phyloP scores from a whole-genome alignment of 2,329 filamentous ascomycete species.

The Akanthomyces dipterigenus region DNA sequence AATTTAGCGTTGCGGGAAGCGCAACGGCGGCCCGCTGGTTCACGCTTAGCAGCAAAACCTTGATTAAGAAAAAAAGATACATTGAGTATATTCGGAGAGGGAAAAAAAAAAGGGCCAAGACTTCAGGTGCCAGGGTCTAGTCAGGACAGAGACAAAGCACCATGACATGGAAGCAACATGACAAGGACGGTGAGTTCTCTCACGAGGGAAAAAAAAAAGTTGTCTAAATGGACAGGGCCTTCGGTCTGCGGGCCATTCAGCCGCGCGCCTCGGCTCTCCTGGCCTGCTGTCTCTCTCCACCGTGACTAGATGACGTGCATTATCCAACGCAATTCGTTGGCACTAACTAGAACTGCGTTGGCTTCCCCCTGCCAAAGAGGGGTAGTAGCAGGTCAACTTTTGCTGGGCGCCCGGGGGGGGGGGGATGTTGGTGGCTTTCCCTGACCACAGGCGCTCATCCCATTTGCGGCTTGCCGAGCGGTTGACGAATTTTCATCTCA shows the following conservation, averaged over 20 bases:
- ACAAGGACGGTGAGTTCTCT: neutral
- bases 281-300: neutral
- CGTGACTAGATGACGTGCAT: neutral
- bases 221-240: neutral
- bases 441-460: neutral
- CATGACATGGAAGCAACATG: neutral
- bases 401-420: no score
- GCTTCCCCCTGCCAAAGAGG: neutral
- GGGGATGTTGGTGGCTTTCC: neutral
- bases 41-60: neutral
- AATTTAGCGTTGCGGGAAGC: slow-evolving; percentile 7
- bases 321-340: neutral
- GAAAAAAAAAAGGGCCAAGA: neutral
- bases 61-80: neutral
- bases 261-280: slow-evolving; percentile 9
- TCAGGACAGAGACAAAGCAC: no score
- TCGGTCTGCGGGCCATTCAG: slow-evolving; percentile 4
- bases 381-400: neutral
- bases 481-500: neutral
- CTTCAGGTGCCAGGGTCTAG: no score
- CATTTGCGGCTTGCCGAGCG: neutral
- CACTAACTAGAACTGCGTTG: neutral
- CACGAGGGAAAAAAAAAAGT: neutral
- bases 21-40: slow-evolving; percentile 8
- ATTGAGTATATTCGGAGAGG: neutral